Evolutionary conservation across 352 stramenopile species (phyloP), one percentile per base, ranked within the genome.

Genomic region (Globisporangium radiosum): DNA sequence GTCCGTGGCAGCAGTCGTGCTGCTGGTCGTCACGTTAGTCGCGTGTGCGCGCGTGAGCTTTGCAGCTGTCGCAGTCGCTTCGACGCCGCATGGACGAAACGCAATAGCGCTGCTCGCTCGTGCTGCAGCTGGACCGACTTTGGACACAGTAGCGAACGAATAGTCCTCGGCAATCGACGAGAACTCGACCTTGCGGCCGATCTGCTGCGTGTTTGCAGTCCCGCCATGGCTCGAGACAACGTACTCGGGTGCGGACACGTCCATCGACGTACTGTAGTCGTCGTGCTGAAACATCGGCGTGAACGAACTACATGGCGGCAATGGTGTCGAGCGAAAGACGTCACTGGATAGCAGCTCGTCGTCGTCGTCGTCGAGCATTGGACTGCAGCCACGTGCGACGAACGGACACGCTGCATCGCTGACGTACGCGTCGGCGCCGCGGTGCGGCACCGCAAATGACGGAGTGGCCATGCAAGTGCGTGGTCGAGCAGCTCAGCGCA

Each of bases 121-220:
- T 33, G 25, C 45, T 37, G 71, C 67, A 47, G 63, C 65, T 25
- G 45, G 45, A 17, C n/a, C 45, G 45, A 49, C n/a, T 49, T 73
- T 85, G 48, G 66, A 72, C 14, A 62, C 74, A 6, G 57, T 73
- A 0, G 71, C 73, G 13, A 85, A 57, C 10, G 74, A 76, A 52
- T 77, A 87, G 10, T 66, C 67, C 47, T 87, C 75, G 1, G 75
- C 77, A 52, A 91, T 82, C 43, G 78, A 88, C 44, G 68, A 78
- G 61, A 91, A 91, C 40, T 69, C 60, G 38, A 70, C 54, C 38
- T 73, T 68, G 8, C 62, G 68, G 13, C 73, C 68, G 13, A 71
- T 44, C 7, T 13, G 39, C 36, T 63, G 64, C 37, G 70, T 70
- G 3, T 64, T 51, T 40, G 47, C 44, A 37, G 40, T 54, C 40